Percentiles rank a stretch among this genome's conserved stretches.
phyloP scores from a whole-genome alignment of 306 rosid species.

The Sphenostylis stenocarpa region DNA sequence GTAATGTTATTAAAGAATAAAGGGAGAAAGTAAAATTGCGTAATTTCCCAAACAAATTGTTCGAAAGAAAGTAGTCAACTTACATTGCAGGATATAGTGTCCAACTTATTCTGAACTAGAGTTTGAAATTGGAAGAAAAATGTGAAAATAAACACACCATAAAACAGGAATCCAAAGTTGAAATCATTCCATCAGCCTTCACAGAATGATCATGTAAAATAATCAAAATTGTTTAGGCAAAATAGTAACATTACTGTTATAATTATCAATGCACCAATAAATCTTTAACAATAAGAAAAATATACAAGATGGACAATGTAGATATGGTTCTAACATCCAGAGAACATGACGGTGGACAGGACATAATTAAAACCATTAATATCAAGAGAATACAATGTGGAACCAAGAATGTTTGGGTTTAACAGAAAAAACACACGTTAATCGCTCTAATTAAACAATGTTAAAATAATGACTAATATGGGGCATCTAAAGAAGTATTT shows the following conservation, averaged over 20 bases:
- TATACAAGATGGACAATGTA: not conserved
- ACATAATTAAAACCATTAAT: not conserved
- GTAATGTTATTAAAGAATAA: not conserved
- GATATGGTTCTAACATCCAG: slow-evolving; percentile 5
- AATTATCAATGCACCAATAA: not conserved
- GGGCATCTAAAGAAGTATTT: not conserved
- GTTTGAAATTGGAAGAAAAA: not conserved
- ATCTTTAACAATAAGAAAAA: not conserved
- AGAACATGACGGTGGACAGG: not conserved
- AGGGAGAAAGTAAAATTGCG: not conserved
- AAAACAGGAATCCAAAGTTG: not conserved
- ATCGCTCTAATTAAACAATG: not conserved
- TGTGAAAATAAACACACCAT: not conserved
- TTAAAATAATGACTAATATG: not conserved
- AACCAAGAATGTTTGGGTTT: not conserved
- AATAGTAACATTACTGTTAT: not conserved
- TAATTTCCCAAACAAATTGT: not conserved
- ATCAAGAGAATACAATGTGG: not conserved
- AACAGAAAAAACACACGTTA: not conserved
- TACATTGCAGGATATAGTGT: not conserved
- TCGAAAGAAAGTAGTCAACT: not conserved
- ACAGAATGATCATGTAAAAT: not conserved
- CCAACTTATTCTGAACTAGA: not conserved
- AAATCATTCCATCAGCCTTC: not conserved
- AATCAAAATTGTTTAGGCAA: not conserved